Base-by-base conservation (phyloP, 805 yeast genomes). In the Tetrapisispora nanseiensis region DNA sequence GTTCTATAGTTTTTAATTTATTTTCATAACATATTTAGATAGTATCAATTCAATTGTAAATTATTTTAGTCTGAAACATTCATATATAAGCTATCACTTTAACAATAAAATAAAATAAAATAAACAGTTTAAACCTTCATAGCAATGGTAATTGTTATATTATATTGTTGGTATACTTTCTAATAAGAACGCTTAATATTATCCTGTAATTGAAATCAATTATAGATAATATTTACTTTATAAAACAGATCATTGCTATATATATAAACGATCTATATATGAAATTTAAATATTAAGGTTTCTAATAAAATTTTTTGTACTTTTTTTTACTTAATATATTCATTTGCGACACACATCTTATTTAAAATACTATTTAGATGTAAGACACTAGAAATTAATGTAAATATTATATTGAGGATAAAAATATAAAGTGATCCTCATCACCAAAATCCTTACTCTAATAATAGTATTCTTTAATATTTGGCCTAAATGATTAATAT, bases 1-100 rank as follows among this genome's bases (percentile, higher is more conserved):
- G 38, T 35, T 35, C 30, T 46, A 75, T 77, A 49, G 86, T 80
- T 68, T 82, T 87, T 44, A 86, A 80, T 78, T 84, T 82, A 65
- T 86, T 95, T 38, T 20, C 26, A 33, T 33, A 16, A 35, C 16
- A n/a, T 21, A 35, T 26, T 18, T 24, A 35, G 22, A 35, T 35
- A 35, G 38, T 24, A 23, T 24, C 12, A 35, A 24, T 35, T 6
- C 29, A 35, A 35, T 35, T 35, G 30, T 35, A 24, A 12, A 35
- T 24, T 35, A 35, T 22, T 35, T 35, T 22, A 18, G 19, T 16
- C 11, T 18, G 16, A 18, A 32, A 16, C n/a, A n/a, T 7, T 3
- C 6, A 32, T 18, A 10, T 18, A 8, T 6, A n/a, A n/a, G n/a
- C n/a, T n/a, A n/a, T n/a, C n/a, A n/a, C n/a, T n/a, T n/a, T n/a